Base-by-base conservation (phyloP, 1,284 basidiomycete species). In the Singerocomus inundabilis region DNA sequence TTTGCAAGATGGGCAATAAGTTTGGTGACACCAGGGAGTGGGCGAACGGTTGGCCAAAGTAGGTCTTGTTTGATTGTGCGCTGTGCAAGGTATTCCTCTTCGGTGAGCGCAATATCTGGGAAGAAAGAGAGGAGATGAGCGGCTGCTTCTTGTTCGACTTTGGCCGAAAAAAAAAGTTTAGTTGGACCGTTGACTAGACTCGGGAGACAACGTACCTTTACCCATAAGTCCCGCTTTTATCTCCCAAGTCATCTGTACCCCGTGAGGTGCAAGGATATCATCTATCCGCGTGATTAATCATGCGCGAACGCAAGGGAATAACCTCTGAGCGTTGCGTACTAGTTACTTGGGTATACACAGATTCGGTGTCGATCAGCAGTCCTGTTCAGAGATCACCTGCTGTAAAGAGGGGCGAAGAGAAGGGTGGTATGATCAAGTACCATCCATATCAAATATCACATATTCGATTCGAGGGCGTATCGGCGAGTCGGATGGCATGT, bases 191-290 rank as follows among this genome's bases (percentile, higher is more conserved):
- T 30, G 29, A 24, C n/a, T 12, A 24, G 36, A 35, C 30, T 18
- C 16, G 29, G 36, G 32, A 4, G 34, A 37, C 34, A 39, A 33
- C 82, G 55, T 56, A 88, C 88, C 80, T 75, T 86, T 88, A 45
- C 89, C 88, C 88, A 91, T 91, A 47, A 85, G 79, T 0, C 84
- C 84, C 18, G 86, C 83, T 62, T 91, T 91, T 53, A 91, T 88
- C 48, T 88, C 83, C 87, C 88, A 90, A 8, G 85, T 86, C 86
- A 91, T 88, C 57, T 79, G 70, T 53, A 81, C 82, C 31, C 85
- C 88, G 60, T 85, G 81, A n/a, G 71, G 72, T n/a, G 72, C 78
- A 33, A 91, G 79, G 50, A 89, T 85, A 35, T 80, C 74, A 69
- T 91, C 68, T 69, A 32, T 46, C 39, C 18, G 38, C 15, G 18